Percentiles rank a stretch among this genome's conserved stretches.
Evolutionary conservation across 2,329 filamentous ascomycete genomes (phyloP).

Genomic region (Sporothrix brunneoviolacea): DNA sequence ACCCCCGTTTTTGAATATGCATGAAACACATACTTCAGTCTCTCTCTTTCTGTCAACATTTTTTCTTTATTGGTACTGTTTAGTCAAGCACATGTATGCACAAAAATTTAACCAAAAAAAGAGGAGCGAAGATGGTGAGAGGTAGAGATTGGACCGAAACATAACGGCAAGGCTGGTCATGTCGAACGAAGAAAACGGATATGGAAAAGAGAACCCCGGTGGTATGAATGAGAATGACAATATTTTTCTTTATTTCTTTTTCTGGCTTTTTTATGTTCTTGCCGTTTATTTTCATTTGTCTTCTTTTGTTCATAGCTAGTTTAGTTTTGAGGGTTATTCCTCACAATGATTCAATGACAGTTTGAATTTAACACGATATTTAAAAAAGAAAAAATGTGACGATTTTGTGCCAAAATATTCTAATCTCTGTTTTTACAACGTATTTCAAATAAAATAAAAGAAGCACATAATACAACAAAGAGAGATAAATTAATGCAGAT

Average conservation of each 20-base stretch:
- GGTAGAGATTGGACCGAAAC: neutral
- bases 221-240: slow-evolving; percentile 14
- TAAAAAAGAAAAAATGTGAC: too few relatives aligned
- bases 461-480: too few relatives aligned
- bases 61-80: neutral
- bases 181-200: neutral
- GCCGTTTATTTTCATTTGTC: neutral
- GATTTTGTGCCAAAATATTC: too few relatives aligned
- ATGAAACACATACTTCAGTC: neutral
- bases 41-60: neutral
- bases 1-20: too few relatives aligned
- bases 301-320: neutral
- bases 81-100: neutral
- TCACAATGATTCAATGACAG: neutral
- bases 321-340: neutral
- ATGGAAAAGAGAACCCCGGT: neutral
- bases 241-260: slow-evolving; percentile 17
- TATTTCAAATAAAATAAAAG: too few relatives aligned
- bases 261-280: slow-evolving; percentile 11
- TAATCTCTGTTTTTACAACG: too few relatives aligned
- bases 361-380: too few relatives aligned
- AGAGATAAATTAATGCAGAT: too few relatives aligned
- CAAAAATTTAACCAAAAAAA: neutral
- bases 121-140: neutral
- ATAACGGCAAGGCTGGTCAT: slow-evolving; percentile 1